phyloP scores from a whole-genome alignment of 352 stramenopile genomes.

The Thraustochytrium sp. region DNA sequence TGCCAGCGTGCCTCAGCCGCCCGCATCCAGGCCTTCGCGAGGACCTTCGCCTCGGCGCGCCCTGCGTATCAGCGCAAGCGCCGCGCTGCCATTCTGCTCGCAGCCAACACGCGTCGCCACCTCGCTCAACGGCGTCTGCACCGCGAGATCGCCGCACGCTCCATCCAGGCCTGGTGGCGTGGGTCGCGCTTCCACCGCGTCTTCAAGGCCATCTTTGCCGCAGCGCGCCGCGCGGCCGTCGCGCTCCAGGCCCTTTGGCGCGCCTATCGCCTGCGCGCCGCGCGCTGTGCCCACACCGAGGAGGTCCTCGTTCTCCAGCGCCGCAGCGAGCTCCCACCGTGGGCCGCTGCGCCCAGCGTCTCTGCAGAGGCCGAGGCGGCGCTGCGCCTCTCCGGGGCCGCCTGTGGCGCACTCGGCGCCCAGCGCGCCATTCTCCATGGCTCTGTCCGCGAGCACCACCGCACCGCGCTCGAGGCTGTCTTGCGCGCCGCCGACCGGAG shows the following conservation, averaged over 20 bases:
- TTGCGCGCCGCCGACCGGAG: not conserved
- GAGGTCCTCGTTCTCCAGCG: no score
- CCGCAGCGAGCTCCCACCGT: no score
- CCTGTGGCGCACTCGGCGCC: not conserved
- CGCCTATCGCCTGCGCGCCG: not conserved
- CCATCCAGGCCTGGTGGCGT: not conserved
- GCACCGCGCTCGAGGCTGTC: not conserved
- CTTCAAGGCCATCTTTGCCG: not conserved
- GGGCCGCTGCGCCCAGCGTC: no score
- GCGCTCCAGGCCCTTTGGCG: not conserved
- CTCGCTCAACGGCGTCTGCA: not conserved
- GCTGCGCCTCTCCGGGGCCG: not conserved
- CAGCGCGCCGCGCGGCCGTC: not conserved
- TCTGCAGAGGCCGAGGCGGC: no score
- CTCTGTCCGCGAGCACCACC: not conserved
- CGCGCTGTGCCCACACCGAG: not conserved
- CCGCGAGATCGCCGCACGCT: not conserved
- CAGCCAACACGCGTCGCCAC: not conserved
- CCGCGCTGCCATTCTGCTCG: not conserved
- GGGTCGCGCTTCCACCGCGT: not conserved
- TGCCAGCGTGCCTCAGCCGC: not conserved
- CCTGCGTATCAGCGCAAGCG: not conserved
- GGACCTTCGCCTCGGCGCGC: not conserved
- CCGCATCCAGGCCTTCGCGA: not conserved
- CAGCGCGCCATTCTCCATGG: not conserved